Conservation (phyloP, 1,284 basidiomycete species). For the Pseudozyma sp. region DNA sequence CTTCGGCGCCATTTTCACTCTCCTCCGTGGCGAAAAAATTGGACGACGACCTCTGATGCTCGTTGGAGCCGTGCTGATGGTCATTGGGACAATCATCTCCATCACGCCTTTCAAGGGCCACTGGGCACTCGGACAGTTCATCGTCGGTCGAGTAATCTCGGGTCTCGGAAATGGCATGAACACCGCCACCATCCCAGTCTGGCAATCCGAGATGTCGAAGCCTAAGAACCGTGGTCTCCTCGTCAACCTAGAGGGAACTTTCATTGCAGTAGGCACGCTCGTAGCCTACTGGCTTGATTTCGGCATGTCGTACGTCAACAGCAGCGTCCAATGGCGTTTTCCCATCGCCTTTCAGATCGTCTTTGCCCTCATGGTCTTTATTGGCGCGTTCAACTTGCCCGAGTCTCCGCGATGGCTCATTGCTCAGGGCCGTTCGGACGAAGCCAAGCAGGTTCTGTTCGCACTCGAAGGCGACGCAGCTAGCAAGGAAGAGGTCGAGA, state of each 20-base stretch:
- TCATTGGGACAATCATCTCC: constrained; percentile 38
- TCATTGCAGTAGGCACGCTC: constrained; percentile 43
- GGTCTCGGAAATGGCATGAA: constrained; percentile 62
- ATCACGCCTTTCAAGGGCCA: constrained; percentile 48
- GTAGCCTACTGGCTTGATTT: constrained; percentile 62
- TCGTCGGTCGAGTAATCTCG: constrained; percentile 55
- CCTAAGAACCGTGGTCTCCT: constrained; percentile 54
- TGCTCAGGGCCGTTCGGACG: constrained; percentile 35
- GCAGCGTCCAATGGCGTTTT: constrained; percentile 50
- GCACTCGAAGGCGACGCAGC: constrained; percentile 52
- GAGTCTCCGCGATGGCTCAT: constrained; percentile 63
- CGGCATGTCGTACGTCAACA: constrained; percentile 42
- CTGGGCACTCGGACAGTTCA: constrained; percentile 43
- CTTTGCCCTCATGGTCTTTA: constrained; percentile 71
- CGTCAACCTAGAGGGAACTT: constrained; percentile 53
- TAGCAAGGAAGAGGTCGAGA: constrained; percentile 21
- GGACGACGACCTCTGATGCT: constrained; percentile 25
- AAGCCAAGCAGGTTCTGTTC: constrained; percentile 45
- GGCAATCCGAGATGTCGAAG: constrained; percentile 57
- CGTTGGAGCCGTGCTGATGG: constrained; percentile 27
- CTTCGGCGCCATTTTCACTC: constrained; percentile 22
- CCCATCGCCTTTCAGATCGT: constrained; percentile 66
- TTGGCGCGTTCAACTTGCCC: constrained; percentile 51
- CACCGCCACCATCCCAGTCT: constrained; percentile 61
- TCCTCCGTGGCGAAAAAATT: constrained; percentile 17